Evolutionary conservation across 225 moss, liverwort and hornwort genomes (phyloP).

Genomic region (Polytrichum commune): DNA sequence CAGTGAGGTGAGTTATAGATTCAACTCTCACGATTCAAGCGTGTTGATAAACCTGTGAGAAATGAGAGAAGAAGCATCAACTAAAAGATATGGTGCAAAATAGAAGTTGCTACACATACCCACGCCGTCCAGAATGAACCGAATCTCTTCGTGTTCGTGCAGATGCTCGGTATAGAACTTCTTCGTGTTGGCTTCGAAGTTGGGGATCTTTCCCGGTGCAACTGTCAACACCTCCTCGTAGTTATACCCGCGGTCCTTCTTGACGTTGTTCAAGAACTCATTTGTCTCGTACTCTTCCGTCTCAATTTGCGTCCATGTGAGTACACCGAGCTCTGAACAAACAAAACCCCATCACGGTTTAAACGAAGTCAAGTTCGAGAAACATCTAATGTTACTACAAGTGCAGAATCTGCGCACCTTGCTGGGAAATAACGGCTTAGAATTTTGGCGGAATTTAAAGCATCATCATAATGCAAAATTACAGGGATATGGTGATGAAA

Average conservation of each 20-base stretch:
- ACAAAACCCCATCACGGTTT: background rate
- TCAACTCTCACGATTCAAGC: background rate
- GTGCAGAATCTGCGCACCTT: background rate
- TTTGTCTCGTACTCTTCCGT: constrained; percentile 39
- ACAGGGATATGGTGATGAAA: background rate
- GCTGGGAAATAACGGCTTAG: background rate
- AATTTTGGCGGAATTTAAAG: background rate
- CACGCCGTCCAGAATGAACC: constrained; percentile 64
- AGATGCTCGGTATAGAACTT: constrained; percentile 62
- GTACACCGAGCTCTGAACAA: constrained; percentile 52
- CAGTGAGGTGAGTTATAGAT: background rate
- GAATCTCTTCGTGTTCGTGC: constrained; percentile 70
- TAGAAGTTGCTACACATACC: constrained; percentile 20
- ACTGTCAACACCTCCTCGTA: constrained; percentile 72
- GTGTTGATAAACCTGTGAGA: background rate
- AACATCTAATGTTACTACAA: background rate
- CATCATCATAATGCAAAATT: background rate
- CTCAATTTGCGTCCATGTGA: constrained; percentile 64
- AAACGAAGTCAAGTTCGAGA: background rate
- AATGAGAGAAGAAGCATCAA: background rate
- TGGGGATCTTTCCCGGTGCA: constrained; percentile 44
- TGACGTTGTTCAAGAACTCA: constrained; percentile 48
- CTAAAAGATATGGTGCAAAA: background rate
- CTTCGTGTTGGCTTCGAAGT: constrained; percentile 52
- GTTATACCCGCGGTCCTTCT: constrained; percentile 52